Percentiles rank a stretch among this genome's conserved stretches.
Conservation (phyloP, 306 rosid species). For the Cucurbita moschata region DNA sequence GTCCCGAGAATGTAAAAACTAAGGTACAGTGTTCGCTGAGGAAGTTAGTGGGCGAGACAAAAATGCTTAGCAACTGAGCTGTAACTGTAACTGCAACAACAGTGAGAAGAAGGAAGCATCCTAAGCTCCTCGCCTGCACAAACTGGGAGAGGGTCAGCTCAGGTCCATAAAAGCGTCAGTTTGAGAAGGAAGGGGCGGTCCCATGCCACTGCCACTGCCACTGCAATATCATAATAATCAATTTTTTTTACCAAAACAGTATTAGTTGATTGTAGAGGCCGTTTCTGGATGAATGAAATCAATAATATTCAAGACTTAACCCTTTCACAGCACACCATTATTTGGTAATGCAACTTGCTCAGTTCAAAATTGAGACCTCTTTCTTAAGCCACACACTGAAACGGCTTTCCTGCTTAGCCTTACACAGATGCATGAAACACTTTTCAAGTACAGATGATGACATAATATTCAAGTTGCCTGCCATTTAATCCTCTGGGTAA, state of each 20-base stretch:
- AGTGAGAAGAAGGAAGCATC: neutral
- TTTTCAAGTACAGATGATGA: too few species aligned
- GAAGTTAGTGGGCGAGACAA: neutral
- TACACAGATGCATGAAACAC: too few species aligned
- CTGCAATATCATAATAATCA: neutral
- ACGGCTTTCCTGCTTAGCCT: neutral
- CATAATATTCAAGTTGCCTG: too few species aligned
- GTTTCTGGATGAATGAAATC: neutral
- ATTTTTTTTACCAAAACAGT: neutral
- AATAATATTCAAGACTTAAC: neutral
- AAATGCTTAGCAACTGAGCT: neutral
- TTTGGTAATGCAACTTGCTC: neutral
- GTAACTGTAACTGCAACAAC: neutral
- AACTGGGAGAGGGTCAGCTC: neutral
- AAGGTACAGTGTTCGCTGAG: neutral
- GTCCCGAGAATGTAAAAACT: constrained; percentile 1
- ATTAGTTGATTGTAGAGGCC: neutral
- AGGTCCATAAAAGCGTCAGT: neutral
- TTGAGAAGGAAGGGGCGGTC: neutral
- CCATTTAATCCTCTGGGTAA: too few species aligned
- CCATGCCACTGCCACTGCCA: neutral
- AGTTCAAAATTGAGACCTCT: neutral
- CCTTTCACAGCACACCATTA: neutral
- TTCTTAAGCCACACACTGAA: neutral
- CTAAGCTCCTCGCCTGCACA: neutral